Conservation (phyloP, 2,329 filamentous ascomycete species). For the Beauveria asiatica region DNA sequence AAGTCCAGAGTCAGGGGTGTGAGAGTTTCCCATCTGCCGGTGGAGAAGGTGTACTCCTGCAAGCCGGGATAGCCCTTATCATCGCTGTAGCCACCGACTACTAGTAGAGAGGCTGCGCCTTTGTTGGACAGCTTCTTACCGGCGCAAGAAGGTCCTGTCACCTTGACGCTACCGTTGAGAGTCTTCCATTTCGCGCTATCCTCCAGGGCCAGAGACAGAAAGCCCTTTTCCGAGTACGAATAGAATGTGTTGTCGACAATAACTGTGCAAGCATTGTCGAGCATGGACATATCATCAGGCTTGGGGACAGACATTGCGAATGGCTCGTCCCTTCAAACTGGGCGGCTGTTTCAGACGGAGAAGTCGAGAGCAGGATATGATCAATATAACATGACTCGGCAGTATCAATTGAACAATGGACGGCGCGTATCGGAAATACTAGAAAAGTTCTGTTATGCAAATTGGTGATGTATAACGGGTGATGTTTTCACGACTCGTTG, state of each 20-base stretch:
- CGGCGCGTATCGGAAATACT: background rate
- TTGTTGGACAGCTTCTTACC: conserved; percentile 54
- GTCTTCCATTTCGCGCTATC: conserved; percentile 64
- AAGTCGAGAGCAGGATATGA: background rate
- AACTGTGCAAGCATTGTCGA: conserved; percentile 74
- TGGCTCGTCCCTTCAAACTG: conserved; percentile 3
- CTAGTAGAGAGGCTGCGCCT: conserved; percentile 58
- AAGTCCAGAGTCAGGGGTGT: conserved; percentile 40
- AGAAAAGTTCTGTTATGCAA: too few species aligned
- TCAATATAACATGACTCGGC: conserved; percentile 29
- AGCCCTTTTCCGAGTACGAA: conserved; percentile 65
- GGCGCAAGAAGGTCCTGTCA: conserved; percentile 71
- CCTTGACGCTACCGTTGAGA: conserved; percentile 56
- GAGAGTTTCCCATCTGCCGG: conserved; percentile 44
- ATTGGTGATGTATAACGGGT: background rate
- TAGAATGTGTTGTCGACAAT: conserved; percentile 78
- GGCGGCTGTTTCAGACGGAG: background rate
- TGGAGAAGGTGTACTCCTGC: conserved; percentile 55
- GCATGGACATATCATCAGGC: conserved; percentile 47
- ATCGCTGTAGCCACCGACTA: conserved; percentile 63
- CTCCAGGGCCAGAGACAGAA: conserved; percentile 63
- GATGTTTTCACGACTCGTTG: background rate
- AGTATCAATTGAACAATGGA: conserved; percentile 9
- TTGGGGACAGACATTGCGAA: conserved; percentile 59
- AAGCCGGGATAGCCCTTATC: conserved; percentile 60